Base-by-base conservation (phyloP, 805 yeast genomes). In the Cephaloascus fragrans region DNA sequence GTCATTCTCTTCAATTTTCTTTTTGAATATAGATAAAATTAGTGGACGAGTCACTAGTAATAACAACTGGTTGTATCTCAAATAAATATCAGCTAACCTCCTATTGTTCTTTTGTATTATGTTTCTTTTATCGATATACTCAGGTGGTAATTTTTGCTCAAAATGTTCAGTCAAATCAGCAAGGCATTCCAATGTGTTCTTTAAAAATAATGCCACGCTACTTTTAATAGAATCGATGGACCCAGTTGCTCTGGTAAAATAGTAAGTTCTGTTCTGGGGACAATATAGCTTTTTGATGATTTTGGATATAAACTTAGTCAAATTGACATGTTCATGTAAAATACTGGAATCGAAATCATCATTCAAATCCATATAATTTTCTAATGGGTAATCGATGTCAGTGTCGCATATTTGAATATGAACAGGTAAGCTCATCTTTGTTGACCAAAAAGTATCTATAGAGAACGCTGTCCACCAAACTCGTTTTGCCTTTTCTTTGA, bases 391-490 rank as follows among this genome's bases (percentile, higher is more conserved):
- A 31, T 64, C 67, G 10, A 63, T 66, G 38, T 65, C 71, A 1
- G 71, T 65, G 40, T 64, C 69, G 4, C 66, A 59, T 47, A 61
- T 63, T 40, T 62, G 63, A 35, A 64, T 59, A 41, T 62, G 66
- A 17, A 64, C 61, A 2, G 69, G 65, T 49, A 55, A 48, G 42
- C 52, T 57, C 59, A 59, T 58, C 38, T 59, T 57, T 3, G 67
- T 53, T 2, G 69, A 58, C 69, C 69, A 64, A 9, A 57, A 50
- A 4, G 59, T 56, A 45, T 65, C 71, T 29, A 61, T 54, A 10
- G 63, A 57, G 41, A 61, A 65, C 1, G 62, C 54, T 3, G 68
- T 53, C 71, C 71, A 65, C 68, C 69, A 65, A 18, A 65, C 41
- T 20, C 69, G 51, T 41, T 62, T 63, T 5, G 53, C 47, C 37